Conservation (phyloP, 2,329 filamentous ascomycete genomes). For the Nemania diffusa region DNA sequence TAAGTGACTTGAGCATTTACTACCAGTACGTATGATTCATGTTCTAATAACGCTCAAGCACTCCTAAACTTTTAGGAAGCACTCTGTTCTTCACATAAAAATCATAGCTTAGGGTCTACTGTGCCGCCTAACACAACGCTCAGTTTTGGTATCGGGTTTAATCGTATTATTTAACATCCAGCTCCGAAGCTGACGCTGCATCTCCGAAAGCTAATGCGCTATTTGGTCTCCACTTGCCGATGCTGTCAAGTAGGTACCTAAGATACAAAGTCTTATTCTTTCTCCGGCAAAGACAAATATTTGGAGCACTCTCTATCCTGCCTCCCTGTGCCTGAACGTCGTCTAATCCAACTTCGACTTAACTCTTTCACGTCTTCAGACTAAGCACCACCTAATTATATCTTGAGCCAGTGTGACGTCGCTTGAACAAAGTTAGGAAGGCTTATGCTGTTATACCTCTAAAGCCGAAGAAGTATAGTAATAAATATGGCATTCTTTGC, state of each 20-base stretch:
- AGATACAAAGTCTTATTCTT: background rate
- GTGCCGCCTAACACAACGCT: too few species aligned
- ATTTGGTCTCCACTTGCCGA: conserved; percentile 4
- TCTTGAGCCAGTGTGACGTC: background rate
- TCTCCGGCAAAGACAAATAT: background rate
- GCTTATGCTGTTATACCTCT: background rate
- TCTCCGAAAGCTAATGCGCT: conserved; percentile 10
- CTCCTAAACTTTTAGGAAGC: too few species aligned
- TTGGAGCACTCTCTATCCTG: background rate
- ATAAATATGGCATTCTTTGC: background rate
- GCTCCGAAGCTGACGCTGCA: conserved; percentile 14
- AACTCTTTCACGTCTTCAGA: background rate
- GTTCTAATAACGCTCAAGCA: too few species aligned
- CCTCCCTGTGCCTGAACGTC: background rate
- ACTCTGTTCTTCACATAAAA: too few species aligned
- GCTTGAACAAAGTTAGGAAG: background rate
- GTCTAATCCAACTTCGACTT: background rate
- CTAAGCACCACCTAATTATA: conserved; percentile 18
- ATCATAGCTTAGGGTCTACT: too few species aligned
- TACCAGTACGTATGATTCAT: too few species aligned
- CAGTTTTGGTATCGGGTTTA: conserved; percentile 15
- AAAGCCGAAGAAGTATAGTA: background rate
- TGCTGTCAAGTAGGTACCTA: conserved; percentile 5
- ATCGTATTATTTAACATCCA: background rate
- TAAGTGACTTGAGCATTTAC: too few species aligned